Conservation (phyloP, 208 protist species). For the Angomonas desouzai region DNA sequence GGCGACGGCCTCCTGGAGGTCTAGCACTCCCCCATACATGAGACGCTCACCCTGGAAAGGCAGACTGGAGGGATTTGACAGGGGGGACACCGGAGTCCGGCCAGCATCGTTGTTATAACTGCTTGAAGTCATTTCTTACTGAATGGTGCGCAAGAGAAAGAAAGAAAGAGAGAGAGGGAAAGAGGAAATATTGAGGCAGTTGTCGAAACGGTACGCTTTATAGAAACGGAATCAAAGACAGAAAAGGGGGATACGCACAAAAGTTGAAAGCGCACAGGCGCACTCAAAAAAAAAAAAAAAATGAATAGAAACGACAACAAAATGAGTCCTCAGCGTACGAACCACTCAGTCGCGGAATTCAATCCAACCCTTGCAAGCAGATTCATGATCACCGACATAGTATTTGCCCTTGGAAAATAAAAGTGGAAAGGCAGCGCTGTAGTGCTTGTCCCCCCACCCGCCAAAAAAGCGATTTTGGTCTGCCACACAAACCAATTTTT, state of each 20-base stretch:
- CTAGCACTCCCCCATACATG: background rate
- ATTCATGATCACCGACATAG: constrained; percentile 60
- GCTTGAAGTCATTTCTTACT: too few relatives aligned
- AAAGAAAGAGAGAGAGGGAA: constrained; percentile 6
- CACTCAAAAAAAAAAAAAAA: constrained; percentile 7
- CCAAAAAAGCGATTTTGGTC: constrained; percentile 85
- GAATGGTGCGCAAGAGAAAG: background rate
- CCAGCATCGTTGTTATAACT: background rate
- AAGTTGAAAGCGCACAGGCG: too few relatives aligned
- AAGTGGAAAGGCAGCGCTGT: constrained; percentile 55
- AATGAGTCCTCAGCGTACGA: background rate
- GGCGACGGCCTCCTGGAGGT: background rate
- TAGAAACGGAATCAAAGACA: constrained; percentile 21
- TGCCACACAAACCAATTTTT: constrained; percentile 41
- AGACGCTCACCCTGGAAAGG: background rate
- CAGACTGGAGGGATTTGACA: background rate
- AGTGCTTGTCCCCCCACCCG: constrained; percentile 41
- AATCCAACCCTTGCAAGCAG: constrained; percentile 60
- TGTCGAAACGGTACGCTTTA: background rate
- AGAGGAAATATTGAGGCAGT: background rate
- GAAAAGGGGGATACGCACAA: constrained; percentile 9
- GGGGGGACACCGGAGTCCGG: background rate
- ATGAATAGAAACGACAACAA: background rate
- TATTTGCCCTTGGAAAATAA: constrained; percentile 35
- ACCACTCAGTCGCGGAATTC: constrained; percentile 14